phyloP scores from a whole-genome alignment of 1,284 basidiomycete genomes.

The Tilletiaria anomala region DNA sequence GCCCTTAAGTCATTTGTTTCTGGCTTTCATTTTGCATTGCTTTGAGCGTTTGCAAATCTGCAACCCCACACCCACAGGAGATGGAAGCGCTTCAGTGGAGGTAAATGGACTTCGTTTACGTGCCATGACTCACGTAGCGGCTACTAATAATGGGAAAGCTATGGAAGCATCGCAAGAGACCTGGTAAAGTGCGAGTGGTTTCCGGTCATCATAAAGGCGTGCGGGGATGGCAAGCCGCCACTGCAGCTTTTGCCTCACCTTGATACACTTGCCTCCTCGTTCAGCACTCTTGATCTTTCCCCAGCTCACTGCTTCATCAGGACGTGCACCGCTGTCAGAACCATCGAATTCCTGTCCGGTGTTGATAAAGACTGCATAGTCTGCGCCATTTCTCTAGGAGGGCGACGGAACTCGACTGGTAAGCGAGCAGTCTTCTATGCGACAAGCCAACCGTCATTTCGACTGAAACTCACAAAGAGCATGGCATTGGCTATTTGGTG shows the following conservation, averaged over 20 bases:
- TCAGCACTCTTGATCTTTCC: slow-evolving; percentile 72
- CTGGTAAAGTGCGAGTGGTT: background rate
- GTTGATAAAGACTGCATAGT: slow-evolving; percentile 95
- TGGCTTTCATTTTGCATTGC: too few species aligned
- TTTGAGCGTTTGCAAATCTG: too few species aligned
- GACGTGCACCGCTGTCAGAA: slow-evolving; percentile 88
- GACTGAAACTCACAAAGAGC: slow-evolving; percentile 77
- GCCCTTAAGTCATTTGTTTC: too few species aligned
- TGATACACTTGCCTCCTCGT: slow-evolving; percentile 67
- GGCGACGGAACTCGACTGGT: background rate
- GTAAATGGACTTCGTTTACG: too few species aligned
- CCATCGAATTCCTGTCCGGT: slow-evolving; percentile 99
- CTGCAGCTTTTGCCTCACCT: slow-evolving; percentile 46
- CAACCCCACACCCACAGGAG: too few species aligned
- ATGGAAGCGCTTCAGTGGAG: too few species aligned
- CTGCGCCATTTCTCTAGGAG: slow-evolving; percentile 83
- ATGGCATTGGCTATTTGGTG: slow-evolving; percentile 99
- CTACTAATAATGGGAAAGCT: slow-evolving; percentile 76
- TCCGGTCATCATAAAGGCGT: slow-evolving; percentile 2
- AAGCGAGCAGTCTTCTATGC: background rate
- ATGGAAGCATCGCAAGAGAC: slow-evolving; percentile 63
- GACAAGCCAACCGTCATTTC: too few species aligned
- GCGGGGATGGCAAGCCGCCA: background rate
- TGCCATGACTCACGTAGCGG: slow-evolving; percentile 56
- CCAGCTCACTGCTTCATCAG: slow-evolving; percentile 98